Base-by-base conservation (phyloP, 495 filamentous ascomycete species). In the Neurospora sp. region DNA sequence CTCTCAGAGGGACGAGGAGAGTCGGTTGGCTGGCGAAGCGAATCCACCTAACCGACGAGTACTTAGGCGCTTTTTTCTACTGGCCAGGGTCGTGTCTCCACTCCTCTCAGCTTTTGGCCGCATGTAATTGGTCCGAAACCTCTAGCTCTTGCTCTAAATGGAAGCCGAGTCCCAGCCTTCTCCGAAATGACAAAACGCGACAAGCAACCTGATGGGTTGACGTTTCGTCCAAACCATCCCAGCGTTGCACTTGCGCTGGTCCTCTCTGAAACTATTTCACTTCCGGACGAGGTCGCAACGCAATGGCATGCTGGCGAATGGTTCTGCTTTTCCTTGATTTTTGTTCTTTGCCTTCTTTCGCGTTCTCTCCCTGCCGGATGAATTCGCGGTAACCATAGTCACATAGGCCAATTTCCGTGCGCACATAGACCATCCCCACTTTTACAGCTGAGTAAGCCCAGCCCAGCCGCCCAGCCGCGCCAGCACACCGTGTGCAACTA, bases 141-240 rank as follows among this genome's bases (percentile, higher is more conserved):
- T 23, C 39, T 10, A 46, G 59, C 73, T 75, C 72, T 75, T 76
- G 44, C 76, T 72, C 35, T 37, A 72, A 69, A 69, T 70, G 74
- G 76, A 69, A 74, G 54, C 66, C 74, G 40, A 70, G 72, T 59
- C 72, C 77, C 77, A 79, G 77, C 74, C 77, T 71, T 73, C 75
- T 70, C 71, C 73, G 77, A 79, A 76, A 79, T 79, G 76, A 78
- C 72, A 74, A 75, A 69, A 70, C 41, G 70, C 9, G 69, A 69
- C 38, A 41, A 62, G 54, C 54, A 62, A 62, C 27, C 54, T 62
- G 54, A 62, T 62, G 54, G 54, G 54, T 62, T 27, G 23, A 62
- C 48, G 48, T 59, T 59, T 59, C 20, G 11, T 23, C 20, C 48
- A 59, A 59, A 59, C 7, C 20, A 59, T 23, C 23, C 48, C 48